phyloP scores from a whole-genome alignment of 2,329 filamentous ascomycete genomes.

The Pseudocercospora pini-densiflorae region DNA sequence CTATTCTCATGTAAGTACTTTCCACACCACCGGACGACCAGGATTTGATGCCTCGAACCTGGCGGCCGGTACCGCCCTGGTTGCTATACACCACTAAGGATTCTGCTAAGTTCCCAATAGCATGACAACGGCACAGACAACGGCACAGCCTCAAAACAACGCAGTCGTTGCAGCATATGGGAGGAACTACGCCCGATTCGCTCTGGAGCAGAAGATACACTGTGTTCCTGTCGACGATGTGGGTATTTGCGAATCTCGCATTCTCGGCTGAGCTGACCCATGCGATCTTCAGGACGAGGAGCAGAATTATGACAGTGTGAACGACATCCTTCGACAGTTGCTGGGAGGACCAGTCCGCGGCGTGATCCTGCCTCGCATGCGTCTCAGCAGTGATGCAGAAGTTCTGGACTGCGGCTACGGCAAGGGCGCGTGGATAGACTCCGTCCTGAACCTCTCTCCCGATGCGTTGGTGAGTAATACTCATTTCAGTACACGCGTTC shows the following conservation, averaged over 20 bases:
- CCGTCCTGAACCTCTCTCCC: constrained; percentile 39
- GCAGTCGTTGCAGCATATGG: constrained; percentile 24
- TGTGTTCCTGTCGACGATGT: constrained; percentile 43
- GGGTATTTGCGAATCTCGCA: constrained; percentile 16
- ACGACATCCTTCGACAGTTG: constrained; percentile 34
- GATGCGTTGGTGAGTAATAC: constrained; percentile 17
- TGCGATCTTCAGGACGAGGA: constrained; percentile 33
- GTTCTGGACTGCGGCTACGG: constrained; percentile 42
- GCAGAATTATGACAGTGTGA: constrained; percentile 34
- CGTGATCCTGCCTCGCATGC: constrained; percentile 22
- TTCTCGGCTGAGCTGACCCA: constrained; percentile 16
- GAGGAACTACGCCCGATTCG: constrained; percentile 34
- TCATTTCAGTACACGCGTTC: not conserved
- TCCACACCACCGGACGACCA: constrained; percentile 5
- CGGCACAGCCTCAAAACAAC: constrained; percentile 30
- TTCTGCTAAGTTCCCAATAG: constrained; percentile 8
- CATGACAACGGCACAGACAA: constrained; percentile 18
- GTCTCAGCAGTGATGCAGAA: constrained; percentile 29
- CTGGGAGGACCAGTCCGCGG: constrained; percentile 24
- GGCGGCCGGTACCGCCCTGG: constrained; percentile 3
- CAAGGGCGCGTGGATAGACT: constrained; percentile 40
- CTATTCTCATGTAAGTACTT: constrained; percentile 1
- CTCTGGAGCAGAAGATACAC: constrained; percentile 34
- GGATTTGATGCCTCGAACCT: constrained; percentile 7
- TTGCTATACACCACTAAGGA: not conserved